Base-by-base conservation (phyloP, 1,284 basidiomycete species). In the Sporisorium iseilematis-ciliati region DNA sequence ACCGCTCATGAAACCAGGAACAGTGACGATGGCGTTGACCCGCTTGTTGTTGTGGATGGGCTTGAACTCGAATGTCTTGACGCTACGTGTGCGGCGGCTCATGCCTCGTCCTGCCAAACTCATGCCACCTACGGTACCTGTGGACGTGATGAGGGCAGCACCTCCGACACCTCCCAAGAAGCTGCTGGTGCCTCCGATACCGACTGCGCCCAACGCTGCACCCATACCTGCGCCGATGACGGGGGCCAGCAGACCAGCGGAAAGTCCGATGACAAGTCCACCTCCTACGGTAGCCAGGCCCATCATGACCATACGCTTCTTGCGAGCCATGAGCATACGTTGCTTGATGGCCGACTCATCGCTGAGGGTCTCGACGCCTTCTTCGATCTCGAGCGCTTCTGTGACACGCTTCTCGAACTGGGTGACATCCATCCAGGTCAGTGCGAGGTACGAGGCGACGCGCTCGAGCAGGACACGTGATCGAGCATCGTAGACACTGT, bases 31-130 rank as follows among this genome's bases (percentile, higher is more conserved):
- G 56, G 79, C 81, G 54, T 84, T 85, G 54, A 85, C 82, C 7
- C 83, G 78, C 68, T 85, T 85, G 76, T 85, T 84, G 78, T 85
- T 83, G 73, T 85, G 83, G 45, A 85, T 70, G 3, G 83, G 79
- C 48, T 79, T 82, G 73, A 81, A 85, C 65, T 82, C 80, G 58
- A 85, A 85, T 11, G 82, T 85, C 60, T 79, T 75, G 35, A 85
- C 83, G 62, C 77, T 82, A 25, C 79, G 62, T 8, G 81, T 82
- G 6, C 83, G 68, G 16, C 80, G 65, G 40, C 75, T 80, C 83
- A 85, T 85, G 12, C 82, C 82, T n/a, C 75, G 73, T 29, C 82
- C 83, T 10, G 79, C 83, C 11, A 85, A 46, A 29, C 77, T 75
- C 51, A 82, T 79, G 14, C 83, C 83, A 12, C 79, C 81, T 11